phyloP scores from a whole-genome alignment of 345 rosid species.

The Eutrema japonicum region DNA sequence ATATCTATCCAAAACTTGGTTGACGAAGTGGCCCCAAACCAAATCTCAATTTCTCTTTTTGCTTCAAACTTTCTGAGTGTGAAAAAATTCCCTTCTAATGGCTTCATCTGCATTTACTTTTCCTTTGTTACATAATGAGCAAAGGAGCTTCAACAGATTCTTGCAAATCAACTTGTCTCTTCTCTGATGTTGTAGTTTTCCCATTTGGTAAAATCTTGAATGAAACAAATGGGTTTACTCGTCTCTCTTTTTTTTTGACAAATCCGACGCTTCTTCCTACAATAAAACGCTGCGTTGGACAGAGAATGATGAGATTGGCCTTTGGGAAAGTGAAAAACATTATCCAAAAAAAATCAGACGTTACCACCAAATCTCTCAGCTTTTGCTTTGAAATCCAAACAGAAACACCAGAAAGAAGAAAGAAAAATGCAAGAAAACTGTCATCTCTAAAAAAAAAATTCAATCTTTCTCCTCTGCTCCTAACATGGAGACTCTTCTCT shows the following conservation, averaged over 20 bases:
- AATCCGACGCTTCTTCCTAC: no score
- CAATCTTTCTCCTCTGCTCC: constrained; percentile 17
- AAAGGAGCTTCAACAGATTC: no score
- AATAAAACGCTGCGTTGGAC: background rate
- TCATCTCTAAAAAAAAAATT: background rate
- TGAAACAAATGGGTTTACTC: no score
- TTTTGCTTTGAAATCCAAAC: background rate
- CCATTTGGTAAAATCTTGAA: no score
- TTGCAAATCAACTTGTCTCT: no score
- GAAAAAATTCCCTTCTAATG: background rate
- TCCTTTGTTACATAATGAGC: no score
- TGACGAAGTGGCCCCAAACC: constrained; percentile 31
- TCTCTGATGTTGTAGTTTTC: no score
- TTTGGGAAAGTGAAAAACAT: constrained; percentile 12
- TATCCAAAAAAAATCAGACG: constrained; percentile 21
- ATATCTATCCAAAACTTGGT: constrained; percentile 33
- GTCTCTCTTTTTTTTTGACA: no score
- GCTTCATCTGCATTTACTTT: background rate
- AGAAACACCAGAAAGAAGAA: background rate
- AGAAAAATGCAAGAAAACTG: constrained; percentile 9
- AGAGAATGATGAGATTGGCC: background rate
- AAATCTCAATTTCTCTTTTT: constrained; percentile 12
- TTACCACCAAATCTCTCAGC: background rate
- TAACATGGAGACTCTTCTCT: constrained; percentile 29
- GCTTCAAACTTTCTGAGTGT: background rate